A percentile compares a stretch with the other conserved stretches of the same genome.
phyloP scores from a whole-genome alignment of 176 grass and related monocot genomes.

The Musa acuminata region DNA sequence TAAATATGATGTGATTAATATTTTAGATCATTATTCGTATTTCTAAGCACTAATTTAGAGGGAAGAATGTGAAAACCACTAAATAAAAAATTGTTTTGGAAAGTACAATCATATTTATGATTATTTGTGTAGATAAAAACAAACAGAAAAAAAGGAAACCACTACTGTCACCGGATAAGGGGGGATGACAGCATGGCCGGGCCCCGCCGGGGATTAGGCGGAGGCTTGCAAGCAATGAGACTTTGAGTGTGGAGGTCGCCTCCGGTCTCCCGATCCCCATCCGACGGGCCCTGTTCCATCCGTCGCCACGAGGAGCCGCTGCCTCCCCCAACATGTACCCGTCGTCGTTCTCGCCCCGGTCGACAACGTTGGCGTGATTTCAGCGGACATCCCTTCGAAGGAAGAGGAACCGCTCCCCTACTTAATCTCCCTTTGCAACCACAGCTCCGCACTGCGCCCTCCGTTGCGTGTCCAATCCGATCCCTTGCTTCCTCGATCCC shows the following conservation, averaged over 20 bases:
- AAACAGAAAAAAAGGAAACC: too few species aligned
- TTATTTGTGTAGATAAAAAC: too few species aligned
- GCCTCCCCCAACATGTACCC: neutral
- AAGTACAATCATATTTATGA: too few species aligned
- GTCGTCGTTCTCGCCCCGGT: neutral
- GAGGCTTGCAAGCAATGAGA: neutral
- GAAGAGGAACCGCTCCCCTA: conserved; percentile 1
- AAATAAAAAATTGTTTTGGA: too few species aligned
- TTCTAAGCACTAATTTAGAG: too few species aligned
- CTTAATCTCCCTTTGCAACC: neutral
- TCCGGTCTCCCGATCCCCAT: conserved; percentile 3
- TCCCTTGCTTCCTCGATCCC: neutral
- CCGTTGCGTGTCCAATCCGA: neutral
- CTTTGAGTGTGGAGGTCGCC: neutral
- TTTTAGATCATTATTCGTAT: too few species aligned
- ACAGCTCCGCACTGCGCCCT: neutral
- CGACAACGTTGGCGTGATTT: conserved; percentile 7
- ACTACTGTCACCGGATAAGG: neutral
- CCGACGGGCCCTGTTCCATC: conserved; percentile 1
- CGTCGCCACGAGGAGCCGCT: neutral
- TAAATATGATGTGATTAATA: too few species aligned
- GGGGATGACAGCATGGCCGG: neutral
- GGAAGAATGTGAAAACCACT: too few species aligned
- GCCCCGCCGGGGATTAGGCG: neutral
- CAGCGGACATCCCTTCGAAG: conserved; percentile 20